Conservation (phyloP, 768 basidiomycete species). For the Tubosaeta sp. region DNA sequence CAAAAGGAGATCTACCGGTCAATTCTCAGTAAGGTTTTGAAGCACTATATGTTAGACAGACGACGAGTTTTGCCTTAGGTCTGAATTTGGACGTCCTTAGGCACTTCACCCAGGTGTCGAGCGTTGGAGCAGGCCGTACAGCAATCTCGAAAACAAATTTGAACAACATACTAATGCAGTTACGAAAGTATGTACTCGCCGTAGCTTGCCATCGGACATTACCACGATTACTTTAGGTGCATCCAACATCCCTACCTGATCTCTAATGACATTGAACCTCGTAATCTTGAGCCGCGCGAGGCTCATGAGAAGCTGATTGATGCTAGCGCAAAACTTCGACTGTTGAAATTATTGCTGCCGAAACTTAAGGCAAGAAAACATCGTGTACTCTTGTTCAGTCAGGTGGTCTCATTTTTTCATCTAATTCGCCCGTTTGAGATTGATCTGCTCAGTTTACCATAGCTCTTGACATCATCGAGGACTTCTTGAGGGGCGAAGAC, state of each 20-base stretch:
- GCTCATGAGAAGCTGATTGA: slow-evolving; percentile 78
- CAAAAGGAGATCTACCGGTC: slow-evolving; percentile 88
- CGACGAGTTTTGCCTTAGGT: slow-evolving; percentile 37
- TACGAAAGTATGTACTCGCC: slow-evolving; percentile 62
- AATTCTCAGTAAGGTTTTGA: slow-evolving; percentile 57
- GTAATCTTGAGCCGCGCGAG: slow-evolving; percentile 49
- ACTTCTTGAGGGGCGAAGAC: slow-evolving; percentile 80
- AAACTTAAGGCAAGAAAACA: slow-evolving; percentile 83
- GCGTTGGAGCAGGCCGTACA: slow-evolving; percentile 28
- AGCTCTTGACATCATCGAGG: slow-evolving; percentile 81
- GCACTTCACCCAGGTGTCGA: slow-evolving; percentile 47
- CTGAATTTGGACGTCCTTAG: slow-evolving; percentile 67
- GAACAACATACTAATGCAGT: slow-evolving; percentile 84
- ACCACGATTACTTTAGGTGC: slow-evolving; percentile 47
- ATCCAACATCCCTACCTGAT: slow-evolving; percentile 91
- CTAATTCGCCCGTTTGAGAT: not conserved
- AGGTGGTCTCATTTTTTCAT: slow-evolving; percentile 45
- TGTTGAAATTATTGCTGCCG: slow-evolving; percentile 74
- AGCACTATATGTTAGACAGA: slow-evolving; percentile 13
- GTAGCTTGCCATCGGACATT: not conserved
- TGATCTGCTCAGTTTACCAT: slow-evolving; percentile 68
- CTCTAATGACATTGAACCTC: slow-evolving; percentile 74
- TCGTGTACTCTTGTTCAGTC: slow-evolving; percentile 88
- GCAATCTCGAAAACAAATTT: slow-evolving; percentile 49
- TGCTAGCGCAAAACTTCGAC: slow-evolving; percentile 79